Conservation (phyloP, 176 grass and related monocot genomes). For the Carex parvula region DNA sequence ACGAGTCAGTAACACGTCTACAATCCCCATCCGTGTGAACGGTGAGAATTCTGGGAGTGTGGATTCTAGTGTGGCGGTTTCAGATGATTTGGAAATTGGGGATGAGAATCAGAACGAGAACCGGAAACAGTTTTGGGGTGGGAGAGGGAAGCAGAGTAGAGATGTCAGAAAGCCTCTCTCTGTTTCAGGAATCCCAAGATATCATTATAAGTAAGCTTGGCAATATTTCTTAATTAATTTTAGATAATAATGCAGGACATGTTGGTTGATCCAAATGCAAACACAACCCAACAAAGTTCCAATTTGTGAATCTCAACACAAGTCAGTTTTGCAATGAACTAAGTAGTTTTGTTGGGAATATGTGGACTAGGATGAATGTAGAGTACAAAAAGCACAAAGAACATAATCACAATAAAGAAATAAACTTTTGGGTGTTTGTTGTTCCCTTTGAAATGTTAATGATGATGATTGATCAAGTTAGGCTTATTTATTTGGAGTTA, state of each 20-base stretch:
- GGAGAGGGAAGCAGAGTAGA: slow-evolving; percentile 27
- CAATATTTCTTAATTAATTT: slow-evolving; percentile 14
- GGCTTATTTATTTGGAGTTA: too few relatives aligned
- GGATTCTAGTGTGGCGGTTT: slow-evolving; percentile 66
- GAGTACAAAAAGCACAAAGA: background rate
- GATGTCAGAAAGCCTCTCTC: slow-evolving; percentile 37
- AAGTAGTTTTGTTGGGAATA: background rate
- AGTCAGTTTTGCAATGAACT: background rate
- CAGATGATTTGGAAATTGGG: slow-evolving; percentile 48
- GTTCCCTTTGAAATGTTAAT: background rate
- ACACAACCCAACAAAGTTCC: background rate
- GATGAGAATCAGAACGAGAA: background rate
- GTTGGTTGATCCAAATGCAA: slow-evolving; percentile 7
- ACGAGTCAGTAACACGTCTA: slow-evolving; percentile 31
- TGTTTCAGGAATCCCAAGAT: slow-evolving; percentile 74
- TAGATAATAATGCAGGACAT: background rate
- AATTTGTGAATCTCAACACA: background rate
- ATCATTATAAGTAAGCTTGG: slow-evolving; percentile 68
- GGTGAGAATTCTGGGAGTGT: slow-evolving; percentile 31
- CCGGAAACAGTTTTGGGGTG: slow-evolving; percentile 33
- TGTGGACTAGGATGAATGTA: background rate
- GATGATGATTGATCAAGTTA: background rate
- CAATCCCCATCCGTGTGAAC: slow-evolving; percentile 43
- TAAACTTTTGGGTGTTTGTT: background rate
- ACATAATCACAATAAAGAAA: background rate